Evolutionary conservation across 306 rosid genomes (phyloP), one percentile per base, ranked within the genome.

Genomic region (Cucumis cinereus): DNA sequence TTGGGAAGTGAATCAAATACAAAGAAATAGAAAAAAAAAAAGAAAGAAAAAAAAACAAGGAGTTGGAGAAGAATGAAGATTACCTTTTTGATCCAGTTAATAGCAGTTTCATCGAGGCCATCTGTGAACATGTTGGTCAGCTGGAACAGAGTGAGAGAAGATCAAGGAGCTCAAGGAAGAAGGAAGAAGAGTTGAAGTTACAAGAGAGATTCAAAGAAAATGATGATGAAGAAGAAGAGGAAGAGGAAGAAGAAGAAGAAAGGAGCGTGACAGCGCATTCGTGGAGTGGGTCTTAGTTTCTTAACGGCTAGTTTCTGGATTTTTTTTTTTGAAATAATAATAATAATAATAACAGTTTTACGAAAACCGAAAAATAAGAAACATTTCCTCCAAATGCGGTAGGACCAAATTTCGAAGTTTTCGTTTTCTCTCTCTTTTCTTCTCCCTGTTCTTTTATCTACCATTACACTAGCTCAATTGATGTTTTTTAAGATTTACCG

Each of bases 51-150:
- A 8, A 41, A 7, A 30, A 22, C 7, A 22, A 45, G 19, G 24
- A 53, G 17, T 9, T 52, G 22, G 10, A 52, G 19, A 3, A n/a
- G 47, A 45, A 76, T 22, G 33, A 28, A 52, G 59, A 36, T 74
- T 53, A 92, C 96, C 96, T 88, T 89, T 7, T 94, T 92, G 82
- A 94, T 85, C 99, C 99, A 94, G 77, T 88, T 77, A 75, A 94
- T 86, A 1, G 99, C 98, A 77, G 41, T 90, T 79, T 94, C 97
- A 79, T 94, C 99, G 0, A 94, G 91, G 43, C 99, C 99, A 81
- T 94, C 87, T 0, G 96, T 90, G 88, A 94, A 94, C 99, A 91
- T 93, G 59, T 43, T 81, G 14, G 0, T 4, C 26, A 15, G 11
- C 52, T 66, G 73, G 52, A 53, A 78, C 30, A 66, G 83, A 78